Conservation (phyloP, 352 stramenopile species). For the Phytopythium oedochilum region DNA sequence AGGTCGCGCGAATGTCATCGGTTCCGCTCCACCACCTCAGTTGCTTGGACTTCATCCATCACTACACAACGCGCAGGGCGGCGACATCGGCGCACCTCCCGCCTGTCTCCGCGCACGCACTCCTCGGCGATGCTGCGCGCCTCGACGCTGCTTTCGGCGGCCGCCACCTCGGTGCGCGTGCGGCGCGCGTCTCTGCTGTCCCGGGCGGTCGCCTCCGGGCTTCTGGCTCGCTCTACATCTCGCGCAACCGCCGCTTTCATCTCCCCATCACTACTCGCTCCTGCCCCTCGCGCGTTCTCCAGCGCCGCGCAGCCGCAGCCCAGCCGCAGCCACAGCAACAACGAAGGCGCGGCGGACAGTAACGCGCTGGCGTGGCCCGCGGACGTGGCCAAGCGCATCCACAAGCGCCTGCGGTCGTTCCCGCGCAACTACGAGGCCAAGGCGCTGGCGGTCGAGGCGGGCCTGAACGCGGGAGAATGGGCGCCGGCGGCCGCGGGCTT, state of each 20-base stretch:
- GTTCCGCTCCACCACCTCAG: neutral
- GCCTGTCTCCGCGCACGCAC: too few species aligned
- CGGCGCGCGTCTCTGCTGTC: neutral
- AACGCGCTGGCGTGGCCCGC: constrained; percentile 21
- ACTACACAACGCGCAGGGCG: too few species aligned
- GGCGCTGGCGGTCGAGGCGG: constrained; percentile 56
- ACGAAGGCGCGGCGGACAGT: neutral
- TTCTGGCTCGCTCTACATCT: neutral
- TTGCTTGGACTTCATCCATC: neutral
- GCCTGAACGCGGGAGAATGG: constrained; percentile 64
- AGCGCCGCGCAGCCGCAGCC: neutral
- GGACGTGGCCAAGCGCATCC: constrained; percentile 31
- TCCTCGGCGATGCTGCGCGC: neutral
- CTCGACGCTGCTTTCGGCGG: constrained; percentile 1
- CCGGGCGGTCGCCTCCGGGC: neutral
- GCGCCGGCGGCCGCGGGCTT: constrained; percentile 48
- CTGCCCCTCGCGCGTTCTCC: neutral
- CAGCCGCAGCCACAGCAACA: neutral
- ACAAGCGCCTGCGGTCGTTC: constrained; percentile 49
- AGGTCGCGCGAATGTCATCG: neutral
- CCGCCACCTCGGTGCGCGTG: neutral
- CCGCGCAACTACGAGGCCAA: constrained; percentile 69
- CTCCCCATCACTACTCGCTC: too few species aligned
- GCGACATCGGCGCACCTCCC: neutral
- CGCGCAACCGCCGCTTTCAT: neutral